Conservation (phyloP, 805 yeast genomes). For the Candida vartiovaarae region DNA sequence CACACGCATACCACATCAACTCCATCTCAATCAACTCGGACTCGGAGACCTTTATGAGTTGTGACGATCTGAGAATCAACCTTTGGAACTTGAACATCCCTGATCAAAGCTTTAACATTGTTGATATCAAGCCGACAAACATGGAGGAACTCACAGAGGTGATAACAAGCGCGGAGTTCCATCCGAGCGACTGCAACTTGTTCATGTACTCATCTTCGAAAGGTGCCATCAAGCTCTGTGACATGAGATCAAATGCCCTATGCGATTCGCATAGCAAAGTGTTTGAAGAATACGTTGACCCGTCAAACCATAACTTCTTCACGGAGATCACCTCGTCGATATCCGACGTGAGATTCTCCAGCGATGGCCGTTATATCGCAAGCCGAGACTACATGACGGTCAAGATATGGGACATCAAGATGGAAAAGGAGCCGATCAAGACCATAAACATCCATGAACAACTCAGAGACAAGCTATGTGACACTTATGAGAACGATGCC, state of each 20-base stretch:
- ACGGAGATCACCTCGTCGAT: constrained; percentile 95
- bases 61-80: constrained; percentile 93
- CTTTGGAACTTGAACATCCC: constrained; percentile 93
- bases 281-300: constrained; percentile 91
- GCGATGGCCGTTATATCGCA: constrained; percentile 92
- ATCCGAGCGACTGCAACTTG: constrained; percentile 84
- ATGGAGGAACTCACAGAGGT: constrained; percentile 99
- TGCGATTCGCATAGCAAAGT: constrained; percentile 86
- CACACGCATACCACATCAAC: constrained; percentile 97
- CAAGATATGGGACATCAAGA: constrained; percentile 95
- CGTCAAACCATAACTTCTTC: constrained; percentile 88
- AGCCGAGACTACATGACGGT: constrained; percentile 96
- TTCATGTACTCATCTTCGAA: constrained; percentile 94
- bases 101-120: constrained; percentile 93
- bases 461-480: constrained; percentile 86
- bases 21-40: constrained; percentile 92
- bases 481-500: constrained; percentile 97
- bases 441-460: constrained; percentile 95
- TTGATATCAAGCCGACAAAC: constrained; percentile 94
- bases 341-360: constrained; percentile 86
- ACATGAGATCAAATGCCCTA: constrained; percentile 91
- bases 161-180: constrained; percentile 93
- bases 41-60: constrained; percentile 88
- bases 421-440: constrained; percentile 92
- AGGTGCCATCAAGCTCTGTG: constrained; percentile 92